Evolutionary conservation across 768 basidiomycete species (phyloP), one percentile per base, ranked within the genome.

Genomic region (Baorangia bicolor): DNA sequence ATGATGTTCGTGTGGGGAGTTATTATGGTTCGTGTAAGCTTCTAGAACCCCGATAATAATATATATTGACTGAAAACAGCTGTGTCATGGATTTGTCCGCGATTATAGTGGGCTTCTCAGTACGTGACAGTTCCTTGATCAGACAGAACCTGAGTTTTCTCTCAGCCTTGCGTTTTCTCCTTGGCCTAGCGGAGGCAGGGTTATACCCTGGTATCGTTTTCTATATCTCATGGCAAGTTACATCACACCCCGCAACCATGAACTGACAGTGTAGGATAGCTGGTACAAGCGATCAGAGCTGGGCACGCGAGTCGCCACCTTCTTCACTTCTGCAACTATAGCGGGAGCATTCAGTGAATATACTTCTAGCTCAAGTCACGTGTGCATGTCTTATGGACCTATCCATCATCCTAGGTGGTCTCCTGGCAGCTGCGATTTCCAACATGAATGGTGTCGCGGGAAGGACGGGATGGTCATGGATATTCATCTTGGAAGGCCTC

Each of bases 201-300:
- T 61, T 82, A 20, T 80, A 80, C 51, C 79, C 79, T 20, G 76
- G 78, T 2, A 74, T 87, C 35, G 81, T 85, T 10, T 86, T 81
- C 68, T 86, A 83, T 62, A 78, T 85, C 33, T 82, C 83, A 28
- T 82, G 81, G 85, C 77, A 63, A 58, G 72, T 60, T 11, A 25
- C 34, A 30, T 41, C 10, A 16, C 10, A 41, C 20, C 31, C 31
- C 39, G 5, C 6, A 7, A 25, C 34, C 30, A 10, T 41, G 16
- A 20, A 23, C 46, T 57, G 33, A 53, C 35, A 12, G 9, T 31
- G 21, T 27, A 23, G 16, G 38, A 14, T 49, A 88, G 86, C 62
- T 93, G 91, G 89, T 93, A 93, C 70, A 86, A 83, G 64, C 83
- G 88, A 27, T 79, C 82, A 12, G 92, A 94, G 63, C 78, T 88